Percentiles rank a stretch among this genome's conserved stretches.
Evolutionary conservation across 1,284 basidiomycete species (phyloP).

Genomic region (Jaminaea rosea): DNA sequence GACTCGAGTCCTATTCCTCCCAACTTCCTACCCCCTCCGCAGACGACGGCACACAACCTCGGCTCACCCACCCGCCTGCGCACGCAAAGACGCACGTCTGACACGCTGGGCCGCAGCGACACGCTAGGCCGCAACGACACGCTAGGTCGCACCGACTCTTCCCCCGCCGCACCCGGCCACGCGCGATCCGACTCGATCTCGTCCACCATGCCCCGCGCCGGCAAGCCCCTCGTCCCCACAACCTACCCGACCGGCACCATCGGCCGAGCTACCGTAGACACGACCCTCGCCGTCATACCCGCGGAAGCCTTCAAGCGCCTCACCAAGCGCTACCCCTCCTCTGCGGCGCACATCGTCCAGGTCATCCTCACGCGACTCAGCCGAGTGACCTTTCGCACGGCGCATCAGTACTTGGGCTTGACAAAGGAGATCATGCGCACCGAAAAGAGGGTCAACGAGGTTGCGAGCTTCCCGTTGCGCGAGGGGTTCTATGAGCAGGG

Average conservation of each 20-base stretch:
- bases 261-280: slow-evolving; percentile 83
- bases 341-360: slow-evolving; percentile 93
- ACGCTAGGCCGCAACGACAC: no score
- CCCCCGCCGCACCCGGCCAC: no score
- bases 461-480: slow-evolving; percentile 89
- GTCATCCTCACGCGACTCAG: slow-evolving; percentile 92
- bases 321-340: slow-evolving; percentile 91
- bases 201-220: background rate
- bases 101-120: no score
- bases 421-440: slow-evolving; percentile 91
- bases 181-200: no score
- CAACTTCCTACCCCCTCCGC: slow-evolving; percentile 32
- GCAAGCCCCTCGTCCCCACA: background rate
- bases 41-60: slow-evolving; percentile 18
- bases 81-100: background rate
- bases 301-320: slow-evolving; percentile 84
- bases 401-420: slow-evolving; percentile 89
- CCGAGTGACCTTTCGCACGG: slow-evolving; percentile 86
- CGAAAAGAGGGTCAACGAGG: slow-evolving; percentile 90
- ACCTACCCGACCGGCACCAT: slow-evolving; percentile 50
- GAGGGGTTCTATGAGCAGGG: slow-evolving; percentile 85
- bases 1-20: slow-evolving; percentile 2
- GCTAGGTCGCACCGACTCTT: no score
- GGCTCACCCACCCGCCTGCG: slow-evolving; percentile 7
- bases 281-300: slow-evolving; percentile 94